phyloP scores from a whole-genome alignment of 176 grass and related monocot genomes.

The Oryza glumipatula region DNA sequence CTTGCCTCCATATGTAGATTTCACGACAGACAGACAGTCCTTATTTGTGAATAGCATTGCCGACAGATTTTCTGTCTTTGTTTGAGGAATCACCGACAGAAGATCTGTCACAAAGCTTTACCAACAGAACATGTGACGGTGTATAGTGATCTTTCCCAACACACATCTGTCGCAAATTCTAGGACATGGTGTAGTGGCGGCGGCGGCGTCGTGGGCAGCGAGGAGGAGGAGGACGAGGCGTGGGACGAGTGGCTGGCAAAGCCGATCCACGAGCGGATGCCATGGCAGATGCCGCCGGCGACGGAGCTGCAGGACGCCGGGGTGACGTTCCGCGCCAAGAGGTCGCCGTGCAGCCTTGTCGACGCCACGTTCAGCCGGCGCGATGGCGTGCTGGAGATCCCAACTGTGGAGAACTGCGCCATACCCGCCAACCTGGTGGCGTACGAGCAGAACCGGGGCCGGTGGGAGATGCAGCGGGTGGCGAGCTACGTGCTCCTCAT shows the following conservation, averaged over 20 bases:
- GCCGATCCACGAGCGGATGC: slow-evolving; percentile 36
- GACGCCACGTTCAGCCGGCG: slow-evolving; percentile 35
- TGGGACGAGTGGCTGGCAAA: slow-evolving; percentile 34
- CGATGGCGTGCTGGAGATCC: slow-evolving; percentile 43
- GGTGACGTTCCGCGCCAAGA: slow-evolving; percentile 39
- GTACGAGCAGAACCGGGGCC: slow-evolving; percentile 56
- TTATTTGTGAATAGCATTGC: too few relatives aligned
- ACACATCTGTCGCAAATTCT: too few relatives aligned
- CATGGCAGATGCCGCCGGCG: slow-evolving; percentile 41
- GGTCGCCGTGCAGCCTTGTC: slow-evolving; percentile 41
- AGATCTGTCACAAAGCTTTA: too few relatives aligned
- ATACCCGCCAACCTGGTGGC: slow-evolving; percentile 44
- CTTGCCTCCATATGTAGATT: too few relatives aligned
- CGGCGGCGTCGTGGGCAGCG: neutral
- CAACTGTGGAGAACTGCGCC: slow-evolving; percentile 45
- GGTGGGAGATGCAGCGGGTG: slow-evolving; percentile 50
- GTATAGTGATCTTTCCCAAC: too few relatives aligned
- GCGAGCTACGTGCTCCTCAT: slow-evolving; percentile 59
- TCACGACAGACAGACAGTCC: too few relatives aligned
- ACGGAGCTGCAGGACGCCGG: slow-evolving; percentile 48
- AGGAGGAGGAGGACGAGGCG: slow-evolving; percentile 13
- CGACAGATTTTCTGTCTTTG: too few relatives aligned
- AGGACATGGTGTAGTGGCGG: too few relatives aligned
- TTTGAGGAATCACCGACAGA: too few relatives aligned
- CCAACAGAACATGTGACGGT: too few relatives aligned